Evolutionary conservation across 768 basidiomycete species (phyloP), one percentile per base, ranked within the genome.

Genomic region (Cystobasidium ongulense): DNA sequence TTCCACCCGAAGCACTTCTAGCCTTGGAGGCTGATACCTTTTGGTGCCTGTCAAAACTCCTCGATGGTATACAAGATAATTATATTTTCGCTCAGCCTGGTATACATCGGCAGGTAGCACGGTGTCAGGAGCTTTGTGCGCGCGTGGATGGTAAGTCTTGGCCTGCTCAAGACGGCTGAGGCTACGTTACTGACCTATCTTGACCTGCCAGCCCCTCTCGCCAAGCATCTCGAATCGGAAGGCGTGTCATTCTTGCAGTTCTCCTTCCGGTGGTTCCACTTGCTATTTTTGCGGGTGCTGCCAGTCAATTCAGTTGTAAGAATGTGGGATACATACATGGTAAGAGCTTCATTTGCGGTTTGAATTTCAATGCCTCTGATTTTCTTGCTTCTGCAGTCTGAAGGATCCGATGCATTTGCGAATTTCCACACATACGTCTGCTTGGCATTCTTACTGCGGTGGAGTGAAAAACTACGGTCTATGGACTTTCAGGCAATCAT

Each of bases 211-310:
- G 92, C 89, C 23, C 91, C 92, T 1, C 85, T 99, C n/a, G 85
- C 88, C 3, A 83, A 86, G 7, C 96, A 99, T 82, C 85, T 99
- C 64, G 88, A 89, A 75, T 83, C 88, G 13, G 89, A 99, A 82
- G 91, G 90, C 78, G 93, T 99, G 77, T 94, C 98, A 83, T 99
- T 96, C 80, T 96, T 99, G 89, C 96, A 99, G 80, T 99, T 99
- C 78, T 95, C 96, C 43, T 99, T 99, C 82, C 86, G 96, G 64
- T 99, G 96, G 96, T 97, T 99, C 93, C 98, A 99, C 79, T 97
- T 96, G 80, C 82, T 99, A 63, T 85, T 98, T 74, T 97, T 99
- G 95, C 86, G 96, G 72, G 96, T 98, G 83, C 90, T 99, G 76
- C 95, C 90, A 77, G 92, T 99, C 62, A 87, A 89, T 78, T 95